Percentiles rank a stretch among this genome's conserved stretches.
These are phyloP conservation scores for Vitis hybrid DNA, from an alignment of 177 flowering plant genomes.

Conservation along the genomic window DNA sequence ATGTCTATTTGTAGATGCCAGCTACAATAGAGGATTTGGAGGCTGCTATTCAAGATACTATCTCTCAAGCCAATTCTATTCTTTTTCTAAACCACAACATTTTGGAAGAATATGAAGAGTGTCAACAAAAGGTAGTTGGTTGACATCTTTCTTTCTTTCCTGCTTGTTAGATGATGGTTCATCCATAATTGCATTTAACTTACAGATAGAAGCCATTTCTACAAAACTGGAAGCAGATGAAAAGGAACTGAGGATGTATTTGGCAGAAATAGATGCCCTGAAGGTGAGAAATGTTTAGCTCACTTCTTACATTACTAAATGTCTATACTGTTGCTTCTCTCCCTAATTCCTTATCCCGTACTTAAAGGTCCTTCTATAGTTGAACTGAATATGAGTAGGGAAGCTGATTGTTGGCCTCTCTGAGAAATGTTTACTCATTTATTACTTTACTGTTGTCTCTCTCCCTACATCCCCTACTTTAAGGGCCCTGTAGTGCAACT, in stretches of 20 bases:
- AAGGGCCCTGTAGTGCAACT: no score
- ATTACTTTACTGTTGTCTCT: no score
- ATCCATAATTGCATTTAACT: constrained; percentile 2
- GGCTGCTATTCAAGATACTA: constrained; percentile 78
- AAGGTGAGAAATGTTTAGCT: constrained; percentile 47
- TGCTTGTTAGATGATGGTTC: not conserved
- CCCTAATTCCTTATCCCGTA: not conserved
- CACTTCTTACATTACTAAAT: not conserved
- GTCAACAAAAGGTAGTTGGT: constrained; percentile 57
- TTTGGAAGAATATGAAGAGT: constrained; percentile 80
- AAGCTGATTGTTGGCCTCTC: no score
- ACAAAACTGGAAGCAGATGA: constrained; percentile 56
- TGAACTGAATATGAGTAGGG: no score
- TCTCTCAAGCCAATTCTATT: constrained; percentile 84
- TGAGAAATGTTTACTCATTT: no score
- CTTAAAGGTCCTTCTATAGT: not conserved
- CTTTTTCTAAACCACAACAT: constrained; percentile 77
- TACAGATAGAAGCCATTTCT: constrained; percentile 61
- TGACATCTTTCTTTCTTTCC: not conserved
- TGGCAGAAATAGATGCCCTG: constrained; percentile 55
- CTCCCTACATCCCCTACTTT: no score
- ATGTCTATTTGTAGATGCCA: constrained; percentile 71
- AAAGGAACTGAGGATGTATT: constrained; percentile 37
- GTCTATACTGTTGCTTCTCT: not conserved
- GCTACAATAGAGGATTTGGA: constrained; percentile 87